These are phyloP conservation scores for Ramaria sp. DNA, from an alignment of 768 basidiomycete genomes.

Conservation along the genomic window DNA sequence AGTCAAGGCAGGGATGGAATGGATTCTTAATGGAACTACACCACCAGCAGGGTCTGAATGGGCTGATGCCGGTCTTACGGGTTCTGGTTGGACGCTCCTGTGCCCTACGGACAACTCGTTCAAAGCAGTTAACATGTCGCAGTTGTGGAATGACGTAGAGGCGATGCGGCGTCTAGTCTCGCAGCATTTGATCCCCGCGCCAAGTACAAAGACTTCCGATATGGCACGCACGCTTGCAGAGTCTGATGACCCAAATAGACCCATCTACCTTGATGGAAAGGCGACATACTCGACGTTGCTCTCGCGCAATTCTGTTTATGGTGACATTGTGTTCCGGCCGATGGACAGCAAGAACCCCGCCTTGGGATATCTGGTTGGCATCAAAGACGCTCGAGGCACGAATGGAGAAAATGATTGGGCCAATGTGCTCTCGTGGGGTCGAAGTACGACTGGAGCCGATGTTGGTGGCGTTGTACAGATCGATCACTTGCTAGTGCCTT, in stretches of 20 bases:
- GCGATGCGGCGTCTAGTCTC: slow-evolving; percentile 49
- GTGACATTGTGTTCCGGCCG: slow-evolving; percentile 72
- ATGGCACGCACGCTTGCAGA: not conserved
- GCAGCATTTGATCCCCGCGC: slow-evolving; percentile 61
- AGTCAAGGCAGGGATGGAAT: slow-evolving; percentile 76
- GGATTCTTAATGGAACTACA: slow-evolving; percentile 79
- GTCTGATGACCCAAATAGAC: slow-evolving; percentile 49
- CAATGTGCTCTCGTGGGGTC: slow-evolving; percentile 61
- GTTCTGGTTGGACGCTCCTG: slow-evolving; percentile 74
- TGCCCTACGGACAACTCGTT: slow-evolving; percentile 92
- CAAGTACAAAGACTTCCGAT: slow-evolving; percentile 12
- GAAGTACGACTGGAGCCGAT: slow-evolving; percentile 59
- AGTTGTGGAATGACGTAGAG: slow-evolving; percentile 47
- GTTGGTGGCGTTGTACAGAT: slow-evolving; percentile 86
- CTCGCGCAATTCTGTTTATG: slow-evolving; percentile 57
- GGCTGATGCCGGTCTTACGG: slow-evolving; percentile 38
- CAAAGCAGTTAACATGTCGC: slow-evolving; percentile 73
- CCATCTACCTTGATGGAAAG: slow-evolving; percentile 59
- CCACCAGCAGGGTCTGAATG: slow-evolving; percentile 64
- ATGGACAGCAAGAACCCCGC: slow-evolving; percentile 31
- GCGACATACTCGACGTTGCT: slow-evolving; percentile 70
- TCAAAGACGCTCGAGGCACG: slow-evolving; percentile 63
- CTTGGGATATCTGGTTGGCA: slow-evolving; percentile 48
- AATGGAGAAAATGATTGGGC: slow-evolving; percentile 54
- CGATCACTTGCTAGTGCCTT: slow-evolving; percentile 75